Percentiles rank a stretch among this genome's conserved stretches.
Evolutionary conservation across 2,329 filamentous ascomycete species (phyloP).

Genomic region (Macrophomina tecta): DNA sequence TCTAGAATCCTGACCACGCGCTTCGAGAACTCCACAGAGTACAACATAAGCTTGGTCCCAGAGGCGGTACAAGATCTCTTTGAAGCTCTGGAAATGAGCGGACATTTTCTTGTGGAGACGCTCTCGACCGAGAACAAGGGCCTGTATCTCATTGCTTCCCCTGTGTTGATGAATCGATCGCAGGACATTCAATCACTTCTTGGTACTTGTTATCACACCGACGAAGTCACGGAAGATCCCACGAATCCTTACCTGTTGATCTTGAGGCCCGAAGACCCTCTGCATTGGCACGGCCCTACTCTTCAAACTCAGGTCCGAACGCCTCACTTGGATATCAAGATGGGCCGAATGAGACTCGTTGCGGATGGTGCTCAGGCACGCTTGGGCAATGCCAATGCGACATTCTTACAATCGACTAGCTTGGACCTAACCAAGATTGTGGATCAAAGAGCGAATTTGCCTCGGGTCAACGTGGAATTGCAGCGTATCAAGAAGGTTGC

Average conservation of each 20-base stretch:
- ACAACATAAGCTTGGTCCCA: slow-evolving; percentile 79
- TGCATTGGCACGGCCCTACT: slow-evolving; percentile 82
- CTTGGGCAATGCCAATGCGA: slow-evolving; percentile 76
- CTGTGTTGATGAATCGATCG: slow-evolving; percentile 73
- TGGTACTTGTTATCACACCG: slow-evolving; percentile 75
- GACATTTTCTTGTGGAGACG: slow-evolving; percentile 81
- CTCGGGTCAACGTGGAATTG: slow-evolving; percentile 87
- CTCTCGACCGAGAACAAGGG: slow-evolving; percentile 69
- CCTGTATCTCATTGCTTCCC: slow-evolving; percentile 84
- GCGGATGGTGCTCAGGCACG: slow-evolving; percentile 84
- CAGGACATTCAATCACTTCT: slow-evolving; percentile 87
- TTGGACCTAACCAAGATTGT: slow-evolving; percentile 87
- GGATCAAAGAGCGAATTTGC: slow-evolving; percentile 90
- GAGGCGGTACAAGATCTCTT: slow-evolving; percentile 75
- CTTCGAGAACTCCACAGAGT: slow-evolving; percentile 96
- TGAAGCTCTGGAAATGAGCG: slow-evolving; percentile 78
- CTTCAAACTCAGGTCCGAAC: slow-evolving; percentile 75
- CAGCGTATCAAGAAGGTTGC: slow-evolving; percentile 95
- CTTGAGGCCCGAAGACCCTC: slow-evolving; percentile 76
- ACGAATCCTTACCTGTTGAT: slow-evolving; percentile 85
- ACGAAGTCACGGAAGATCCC: slow-evolving; percentile 72
- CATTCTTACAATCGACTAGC: slow-evolving; percentile 78
- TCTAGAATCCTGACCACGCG: slow-evolving; percentile 87
- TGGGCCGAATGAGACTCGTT: slow-evolving; percentile 84
- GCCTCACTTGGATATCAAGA: slow-evolving; percentile 82